A percentile compares a stretch with the other conserved stretches of the same genome.
Evolutionary conservation across 371 early-diverging fungal species (phyloP).

Genomic region (Mortierella sp.): DNA sequence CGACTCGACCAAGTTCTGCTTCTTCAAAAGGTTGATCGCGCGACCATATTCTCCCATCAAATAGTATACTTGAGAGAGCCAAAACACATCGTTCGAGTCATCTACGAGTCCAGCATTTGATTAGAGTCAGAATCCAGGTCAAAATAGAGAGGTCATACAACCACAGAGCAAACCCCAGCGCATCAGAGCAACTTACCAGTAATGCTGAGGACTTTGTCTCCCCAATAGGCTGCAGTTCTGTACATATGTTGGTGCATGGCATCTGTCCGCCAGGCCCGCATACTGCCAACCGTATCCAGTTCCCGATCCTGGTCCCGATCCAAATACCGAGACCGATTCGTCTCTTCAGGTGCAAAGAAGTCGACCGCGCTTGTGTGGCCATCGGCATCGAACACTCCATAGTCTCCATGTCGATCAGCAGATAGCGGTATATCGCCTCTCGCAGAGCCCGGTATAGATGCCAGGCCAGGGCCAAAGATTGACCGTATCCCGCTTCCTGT

Average conservation of each 20-base stretch:
- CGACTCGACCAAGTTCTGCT: constrained; percentile 61
- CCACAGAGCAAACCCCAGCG: not conserved
- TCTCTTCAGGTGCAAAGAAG: constrained; percentile 26
- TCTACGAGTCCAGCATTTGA: constrained; percentile 49
- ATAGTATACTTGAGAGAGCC: constrained; percentile 72
- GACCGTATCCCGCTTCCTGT: constrained; percentile 10
- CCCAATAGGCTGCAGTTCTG: constrained; percentile 72
- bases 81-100: constrained; percentile 70
- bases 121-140: not conserved
- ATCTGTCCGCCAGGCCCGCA: constrained; percentile 67
- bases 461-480: constrained; percentile 16
- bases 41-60: constrained; percentile 71
- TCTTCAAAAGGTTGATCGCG: constrained; percentile 69
- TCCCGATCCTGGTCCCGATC: constrained; percentile 19
- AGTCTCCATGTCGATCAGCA: constrained; percentile 10
- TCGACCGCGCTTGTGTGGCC: constrained; percentile 18
- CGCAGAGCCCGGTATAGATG: constrained; percentile 10
- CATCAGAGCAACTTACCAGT: constrained; percentile 57
- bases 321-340: not conserved
- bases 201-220: constrained; percentile 69
- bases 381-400: not conserved
- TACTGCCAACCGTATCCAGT: constrained; percentile 48
- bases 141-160: not conserved
- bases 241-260: constrained; percentile 66
- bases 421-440: not conserved